Percentiles rank a stretch among this genome's conserved stretches.
Evolutionary conservation across 2,329 filamentous ascomycete species (phyloP).

Genomic region (Aphanocladium album): DNA sequence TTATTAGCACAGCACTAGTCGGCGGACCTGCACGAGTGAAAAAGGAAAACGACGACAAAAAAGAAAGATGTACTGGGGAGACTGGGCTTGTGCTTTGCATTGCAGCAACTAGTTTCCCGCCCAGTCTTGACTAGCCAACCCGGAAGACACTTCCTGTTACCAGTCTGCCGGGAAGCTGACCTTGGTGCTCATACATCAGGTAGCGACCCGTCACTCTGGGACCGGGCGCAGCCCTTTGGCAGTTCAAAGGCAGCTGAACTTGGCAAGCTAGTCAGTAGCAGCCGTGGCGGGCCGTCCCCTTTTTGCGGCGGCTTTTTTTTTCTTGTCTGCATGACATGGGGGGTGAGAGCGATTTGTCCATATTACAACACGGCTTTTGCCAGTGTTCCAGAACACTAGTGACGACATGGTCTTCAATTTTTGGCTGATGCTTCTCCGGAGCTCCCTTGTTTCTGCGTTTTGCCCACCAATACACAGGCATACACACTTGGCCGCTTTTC

Average conservation of each 20-base stretch:
- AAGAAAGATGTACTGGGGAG: not conserved
- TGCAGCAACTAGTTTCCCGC: slow-evolving; percentile 1
- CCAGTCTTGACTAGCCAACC: not conserved
- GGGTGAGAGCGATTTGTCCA: not conserved
- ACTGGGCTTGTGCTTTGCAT: slow-evolving; percentile 7
- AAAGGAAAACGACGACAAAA: not conserved
- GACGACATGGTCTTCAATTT: not conserved
- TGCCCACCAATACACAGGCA: no score
- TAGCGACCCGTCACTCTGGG: not conserved
- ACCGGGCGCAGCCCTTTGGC: not conserved
- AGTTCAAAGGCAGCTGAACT: not conserved
- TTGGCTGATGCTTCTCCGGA: not conserved
- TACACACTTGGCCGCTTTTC: not conserved
- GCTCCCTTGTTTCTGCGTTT: not conserved
- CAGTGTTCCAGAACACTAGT: not conserved
- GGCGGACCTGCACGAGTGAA: not conserved
- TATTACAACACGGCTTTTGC: not conserved
- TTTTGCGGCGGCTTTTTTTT: not conserved
- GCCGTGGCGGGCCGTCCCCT: not conserved
- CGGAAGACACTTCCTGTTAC: not conserved
- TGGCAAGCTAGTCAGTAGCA: not conserved
- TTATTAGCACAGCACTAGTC: not conserved
- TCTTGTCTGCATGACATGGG: not conserved
- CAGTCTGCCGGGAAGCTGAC: not conserved
- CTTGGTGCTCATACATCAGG: not conserved